Conservation (phyloP, 2,329 filamentous ascomycete genomes). For the Colletotrichum neosansevieriae region DNA sequence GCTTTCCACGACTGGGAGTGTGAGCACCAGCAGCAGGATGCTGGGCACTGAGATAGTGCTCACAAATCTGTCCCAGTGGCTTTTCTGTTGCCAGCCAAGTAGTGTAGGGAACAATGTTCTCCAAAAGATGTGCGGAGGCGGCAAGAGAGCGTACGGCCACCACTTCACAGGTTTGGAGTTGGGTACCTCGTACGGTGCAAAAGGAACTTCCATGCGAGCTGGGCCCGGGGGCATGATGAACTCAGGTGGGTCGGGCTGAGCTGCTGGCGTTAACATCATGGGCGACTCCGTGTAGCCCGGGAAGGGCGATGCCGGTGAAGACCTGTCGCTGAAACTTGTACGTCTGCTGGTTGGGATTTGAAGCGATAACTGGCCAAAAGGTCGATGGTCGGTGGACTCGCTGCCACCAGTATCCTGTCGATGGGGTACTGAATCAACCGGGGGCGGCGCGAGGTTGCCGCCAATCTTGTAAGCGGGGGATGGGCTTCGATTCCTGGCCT, state of each 20-base stretch:
- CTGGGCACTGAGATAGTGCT: constrained; percentile 88
- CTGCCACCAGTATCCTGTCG: constrained; percentile 23
- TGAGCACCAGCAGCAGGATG: constrained; percentile 90
- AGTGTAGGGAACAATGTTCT: constrained; percentile 89
- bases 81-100: constrained; percentile 83
- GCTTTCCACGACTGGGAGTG: constrained; percentile 89
- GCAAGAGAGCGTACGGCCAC: constrained; percentile 85
- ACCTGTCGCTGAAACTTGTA: constrained; percentile 57
- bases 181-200: constrained; percentile 56
- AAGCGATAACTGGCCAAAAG: constrained; percentile 51
- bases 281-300: constrained; percentile 75
- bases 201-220: constrained; percentile 59
- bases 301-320: constrained; percentile 72
- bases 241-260: constrained; percentile 60
- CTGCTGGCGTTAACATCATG: constrained; percentile 55
- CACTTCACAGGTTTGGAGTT: constrained; percentile 68
- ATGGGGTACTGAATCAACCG: constrained; percentile 42
- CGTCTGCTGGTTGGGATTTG: constrained; percentile 62
- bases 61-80: constrained; percentile 84
- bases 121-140: constrained; percentile 77
- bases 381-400: constrained; percentile 15
- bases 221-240: constrained; percentile 63
- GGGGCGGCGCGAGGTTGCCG: constrained; percentile 58
- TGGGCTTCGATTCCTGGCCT: constrained; percentile 45
- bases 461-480: constrained; percentile 52